phyloP scores from a whole-genome alignment of 2,329 filamentous ascomycete species.

The Clathrospora elynae region DNA sequence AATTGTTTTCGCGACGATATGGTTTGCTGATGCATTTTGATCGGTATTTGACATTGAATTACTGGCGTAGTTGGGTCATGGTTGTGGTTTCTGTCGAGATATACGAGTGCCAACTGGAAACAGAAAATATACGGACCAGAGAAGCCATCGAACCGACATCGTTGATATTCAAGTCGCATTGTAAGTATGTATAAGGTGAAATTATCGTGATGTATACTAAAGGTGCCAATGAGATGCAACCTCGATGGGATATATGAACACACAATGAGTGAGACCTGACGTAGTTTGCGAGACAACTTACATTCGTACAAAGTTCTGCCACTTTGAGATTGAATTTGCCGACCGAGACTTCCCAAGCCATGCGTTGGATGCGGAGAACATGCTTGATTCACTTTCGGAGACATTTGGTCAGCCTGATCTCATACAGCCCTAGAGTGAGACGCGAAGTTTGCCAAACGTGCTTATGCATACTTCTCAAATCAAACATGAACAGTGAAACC shows the following conservation, averaged over 20 bases:
- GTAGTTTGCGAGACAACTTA: background rate
- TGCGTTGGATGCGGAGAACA: background rate
- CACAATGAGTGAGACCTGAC: background rate
- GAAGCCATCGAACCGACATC: too few relatives aligned
- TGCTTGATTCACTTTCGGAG: background rate
- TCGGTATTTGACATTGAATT: too few relatives aligned
- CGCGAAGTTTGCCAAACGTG: background rate
- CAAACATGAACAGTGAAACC: too few relatives aligned
- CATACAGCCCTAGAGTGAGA: too few relatives aligned
- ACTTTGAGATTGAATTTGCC: too few relatives aligned
- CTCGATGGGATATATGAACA: background rate
- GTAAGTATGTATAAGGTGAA: background rate
- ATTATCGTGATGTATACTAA: background rate
- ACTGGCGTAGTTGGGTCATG: too few relatives aligned
- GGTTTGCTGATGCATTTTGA: background rate
- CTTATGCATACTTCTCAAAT: background rate
- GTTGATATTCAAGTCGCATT: too few relatives aligned
- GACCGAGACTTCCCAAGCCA: background rate
- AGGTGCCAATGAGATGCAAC: background rate
- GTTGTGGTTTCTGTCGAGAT: too few relatives aligned
- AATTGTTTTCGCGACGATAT: background rate
- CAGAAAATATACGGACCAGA: too few relatives aligned
- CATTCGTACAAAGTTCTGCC: conserved; percentile 1
- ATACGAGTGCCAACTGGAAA: too few relatives aligned
- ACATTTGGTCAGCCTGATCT: background rate